Conservation (phyloP, 1,284 basidiomycete genomes). For the Apiotrichum gamsii region DNA sequence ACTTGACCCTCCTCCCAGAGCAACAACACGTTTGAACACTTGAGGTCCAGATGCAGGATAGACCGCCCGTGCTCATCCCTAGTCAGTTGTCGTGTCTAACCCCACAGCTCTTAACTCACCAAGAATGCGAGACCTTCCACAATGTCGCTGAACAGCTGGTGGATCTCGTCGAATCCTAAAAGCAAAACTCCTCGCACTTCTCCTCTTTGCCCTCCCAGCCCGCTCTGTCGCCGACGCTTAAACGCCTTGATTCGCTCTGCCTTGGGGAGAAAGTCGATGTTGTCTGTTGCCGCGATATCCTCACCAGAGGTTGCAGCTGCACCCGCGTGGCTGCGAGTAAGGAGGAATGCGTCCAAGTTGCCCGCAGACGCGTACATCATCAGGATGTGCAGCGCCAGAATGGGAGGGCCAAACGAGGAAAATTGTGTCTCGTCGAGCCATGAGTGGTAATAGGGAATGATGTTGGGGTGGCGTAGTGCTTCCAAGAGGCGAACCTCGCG, state of each 20-base stretch:
- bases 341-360: conserved; percentile 72
- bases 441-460: conserved; percentile 89
- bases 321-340: conserved; percentile 52
- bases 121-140: conserved; percentile 71
- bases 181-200: conserved; percentile 62
- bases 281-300: conserved; percentile 32
- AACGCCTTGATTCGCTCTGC: conserved; percentile 59
- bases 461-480: conserved; percentile 80
- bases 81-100: too few relatives aligned
- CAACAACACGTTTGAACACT: conserved; percentile 85
- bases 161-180: conserved; percentile 71
- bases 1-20: conserved; percentile 86
- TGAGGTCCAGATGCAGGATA: conserved; percentile 83
- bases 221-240: conserved; percentile 31
- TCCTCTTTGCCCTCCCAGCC: conserved; percentile 28
- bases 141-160: conserved; percentile 68
- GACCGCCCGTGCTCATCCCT: conserved; percentile 66
- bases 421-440: conserved; percentile 84
- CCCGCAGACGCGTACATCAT: conserved; percentile 94
- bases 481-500: conserved; percentile 79
- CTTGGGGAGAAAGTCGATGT: conserved; percentile 52
- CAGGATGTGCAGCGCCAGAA: conserved; percentile 75
- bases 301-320: conserved; percentile 17
- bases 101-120: too few relatives aligned
- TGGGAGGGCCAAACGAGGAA: conserved; percentile 70